Evolutionary conservation across 495 filamentous ascomycete species (phyloP).

Genomic region (Cercophora samala): DNA sequence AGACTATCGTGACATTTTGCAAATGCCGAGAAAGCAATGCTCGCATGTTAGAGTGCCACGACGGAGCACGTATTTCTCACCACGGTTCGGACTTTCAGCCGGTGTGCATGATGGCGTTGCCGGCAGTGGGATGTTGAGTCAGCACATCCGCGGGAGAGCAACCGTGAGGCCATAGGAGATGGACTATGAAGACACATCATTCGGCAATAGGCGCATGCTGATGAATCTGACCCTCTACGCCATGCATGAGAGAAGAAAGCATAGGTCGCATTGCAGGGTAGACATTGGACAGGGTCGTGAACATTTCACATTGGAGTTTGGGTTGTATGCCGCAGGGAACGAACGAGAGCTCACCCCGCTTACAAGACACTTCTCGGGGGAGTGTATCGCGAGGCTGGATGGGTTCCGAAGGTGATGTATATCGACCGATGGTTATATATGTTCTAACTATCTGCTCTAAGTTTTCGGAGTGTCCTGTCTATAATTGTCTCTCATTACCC

Average conservation of each 20-base stretch:
- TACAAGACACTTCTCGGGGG: background rate
- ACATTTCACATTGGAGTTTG: background rate
- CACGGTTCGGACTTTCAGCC: background rate
- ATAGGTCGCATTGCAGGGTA: background rate
- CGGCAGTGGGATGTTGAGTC: background rate
- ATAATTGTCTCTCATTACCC: no score
- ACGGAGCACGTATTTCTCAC: background rate
- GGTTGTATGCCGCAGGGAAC: no score
- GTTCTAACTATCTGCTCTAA: background rate
- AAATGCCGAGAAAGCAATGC: background rate
- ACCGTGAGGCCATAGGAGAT: background rate
- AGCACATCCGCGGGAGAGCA: background rate
- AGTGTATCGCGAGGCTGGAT: background rate
- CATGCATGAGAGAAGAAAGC: background rate
- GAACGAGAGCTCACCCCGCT: background rate
- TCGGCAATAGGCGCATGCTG: background rate
- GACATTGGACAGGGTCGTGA: background rate
- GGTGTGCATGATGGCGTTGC: background rate
- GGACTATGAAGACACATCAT: constrained; percentile 13
- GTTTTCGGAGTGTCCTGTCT: background rate
- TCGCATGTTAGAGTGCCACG: background rate
- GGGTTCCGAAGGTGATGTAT: background rate
- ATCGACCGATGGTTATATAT: background rate
- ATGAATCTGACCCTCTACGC: no score
- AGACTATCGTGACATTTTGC: background rate